These are phyloP conservation scores for Pythium volutum DNA, from an alignment of 352 stramenopile genomes.

Conservation along the genomic window DNA sequence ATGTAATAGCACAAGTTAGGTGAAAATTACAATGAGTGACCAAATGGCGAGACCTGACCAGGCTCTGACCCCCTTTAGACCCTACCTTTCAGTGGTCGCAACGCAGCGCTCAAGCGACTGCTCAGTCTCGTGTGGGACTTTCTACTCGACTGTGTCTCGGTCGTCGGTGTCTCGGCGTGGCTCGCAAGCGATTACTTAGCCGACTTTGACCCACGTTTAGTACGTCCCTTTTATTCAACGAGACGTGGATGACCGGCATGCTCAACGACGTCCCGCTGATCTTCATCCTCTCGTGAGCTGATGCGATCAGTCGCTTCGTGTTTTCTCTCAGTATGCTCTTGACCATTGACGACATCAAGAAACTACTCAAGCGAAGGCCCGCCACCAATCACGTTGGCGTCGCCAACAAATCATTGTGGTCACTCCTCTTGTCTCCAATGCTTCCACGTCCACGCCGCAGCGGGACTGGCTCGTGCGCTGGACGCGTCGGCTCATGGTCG, in stretches of 20 bases:
- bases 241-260: conserved; percentile 8
- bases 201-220: conserved; percentile 10
- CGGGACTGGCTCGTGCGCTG: background rate
- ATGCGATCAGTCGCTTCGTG: conserved; percentile 16
- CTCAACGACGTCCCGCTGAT: conserved; percentile 15
- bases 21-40: no score
- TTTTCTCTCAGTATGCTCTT: conserved; percentile 18
- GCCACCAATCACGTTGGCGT: background rate
- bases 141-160: conserved; percentile 14
- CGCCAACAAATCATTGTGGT: background rate
- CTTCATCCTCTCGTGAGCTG: conserved; percentile 2
- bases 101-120: conserved; percentile 5
- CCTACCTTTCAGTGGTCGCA: background rate
- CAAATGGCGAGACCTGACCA: no score
- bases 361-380: background rate
- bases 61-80: no score
- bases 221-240: conserved; percentile 10
- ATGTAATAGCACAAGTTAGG: no score
- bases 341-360: conserved; percentile 21
- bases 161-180: conserved; percentile 12
- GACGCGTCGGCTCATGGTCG: conserved; percentile 1
- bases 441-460: background rate
- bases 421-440: background rate
- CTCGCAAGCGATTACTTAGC: conserved; percentile 10
- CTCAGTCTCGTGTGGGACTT: conserved; percentile 20